phyloP scores from a whole-genome alignment of 257 asterid genomes.

The Salvia hispanica region DNA sequence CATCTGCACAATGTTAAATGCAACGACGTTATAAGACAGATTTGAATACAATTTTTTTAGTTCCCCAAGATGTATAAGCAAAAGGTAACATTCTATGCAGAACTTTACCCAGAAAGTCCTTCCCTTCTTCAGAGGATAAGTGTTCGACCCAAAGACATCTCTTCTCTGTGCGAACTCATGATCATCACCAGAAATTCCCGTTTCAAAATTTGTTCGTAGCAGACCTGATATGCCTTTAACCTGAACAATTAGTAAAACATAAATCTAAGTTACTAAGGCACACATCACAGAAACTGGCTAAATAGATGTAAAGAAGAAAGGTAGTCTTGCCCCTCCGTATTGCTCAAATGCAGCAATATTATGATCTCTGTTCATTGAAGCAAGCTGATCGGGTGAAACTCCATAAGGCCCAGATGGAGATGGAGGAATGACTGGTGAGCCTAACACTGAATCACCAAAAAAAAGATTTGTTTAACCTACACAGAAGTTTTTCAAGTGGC shows the following conservation, averaged over 20 bases:
- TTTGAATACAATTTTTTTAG: slow-evolving; percentile 10
- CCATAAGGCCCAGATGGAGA: slow-evolving; percentile 62
- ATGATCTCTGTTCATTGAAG: slow-evolving; percentile 72
- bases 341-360: slow-evolving; percentile 67
- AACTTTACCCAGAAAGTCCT: slow-evolving; percentile 68
- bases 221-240: slow-evolving; percentile 64
- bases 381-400: slow-evolving; percentile 73
- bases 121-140: slow-evolving; percentile 89
- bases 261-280: slow-evolving; percentile 9
- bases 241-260: slow-evolving; percentile 41
- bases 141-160: slow-evolving; percentile 74
- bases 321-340: slow-evolving; percentile 77
- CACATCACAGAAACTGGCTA: background rate
- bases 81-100: slow-evolving; percentile 20
- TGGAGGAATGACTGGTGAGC: slow-evolving; percentile 66
- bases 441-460: slow-evolving; percentile 53
- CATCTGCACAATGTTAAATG: slow-evolving; percentile 44
- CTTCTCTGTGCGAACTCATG: slow-evolving; percentile 58
- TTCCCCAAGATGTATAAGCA: slow-evolving; percentile 8
- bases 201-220: slow-evolving; percentile 65
- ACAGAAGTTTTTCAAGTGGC: slow-evolving; percentile 2
- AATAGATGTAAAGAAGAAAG: slow-evolving; percentile 5
- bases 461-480: slow-evolving; percentile 22
- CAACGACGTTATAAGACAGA: background rate
- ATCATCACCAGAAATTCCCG: slow-evolving; percentile 61